Percentiles rank a stretch among this genome's conserved stretches.
phyloP scores from a whole-genome alignment of 1,139 yeast genomes.

The Neolecta irregularis region DNA sequence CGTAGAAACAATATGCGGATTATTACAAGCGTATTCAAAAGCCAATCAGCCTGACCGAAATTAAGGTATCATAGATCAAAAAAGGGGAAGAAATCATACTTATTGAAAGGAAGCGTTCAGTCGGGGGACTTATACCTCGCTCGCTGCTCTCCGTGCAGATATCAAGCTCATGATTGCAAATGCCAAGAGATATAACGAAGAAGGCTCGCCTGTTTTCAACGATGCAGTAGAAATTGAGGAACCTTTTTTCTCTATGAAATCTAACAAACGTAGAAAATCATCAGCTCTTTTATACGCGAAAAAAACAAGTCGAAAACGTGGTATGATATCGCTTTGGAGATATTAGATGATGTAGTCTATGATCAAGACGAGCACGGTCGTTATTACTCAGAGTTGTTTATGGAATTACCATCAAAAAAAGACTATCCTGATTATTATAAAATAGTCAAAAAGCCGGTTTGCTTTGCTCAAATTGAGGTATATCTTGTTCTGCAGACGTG shows the following conservation, averaged over 20 bases:
- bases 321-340: no score
- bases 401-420: slow-evolving; percentile 57
- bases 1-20: slow-evolving; percentile 10
- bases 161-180: slow-evolving; percentile 66
- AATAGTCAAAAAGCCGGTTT: slow-evolving; percentile 30
- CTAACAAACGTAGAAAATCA: no score
- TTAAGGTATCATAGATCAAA: slow-evolving; percentile 1
- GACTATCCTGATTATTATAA: slow-evolving; percentile 71
- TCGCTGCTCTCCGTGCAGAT: slow-evolving; percentile 54
- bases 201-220: slow-evolving; percentile 66
- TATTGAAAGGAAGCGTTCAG: slow-evolving; percentile 35
- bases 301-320: no score
- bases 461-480: slow-evolving; percentile 22
- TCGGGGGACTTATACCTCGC: slow-evolving; percentile 35
- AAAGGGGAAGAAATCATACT: background rate
- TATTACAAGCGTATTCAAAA: slow-evolving; percentile 11
- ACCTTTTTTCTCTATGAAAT: background rate
- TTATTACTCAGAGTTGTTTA: slow-evolving; percentile 24
- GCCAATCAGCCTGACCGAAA: slow-evolving; percentile 12
- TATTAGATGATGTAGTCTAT: no score
- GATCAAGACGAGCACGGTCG: background rate
- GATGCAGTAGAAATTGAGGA: slow-evolving; percentile 53
- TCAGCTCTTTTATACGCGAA: no score
- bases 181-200: slow-evolving; percentile 76
- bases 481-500: background rate